phyloP scores from a whole-genome alignment of 257 asterid species.

The Jasminum sambac region DNA sequence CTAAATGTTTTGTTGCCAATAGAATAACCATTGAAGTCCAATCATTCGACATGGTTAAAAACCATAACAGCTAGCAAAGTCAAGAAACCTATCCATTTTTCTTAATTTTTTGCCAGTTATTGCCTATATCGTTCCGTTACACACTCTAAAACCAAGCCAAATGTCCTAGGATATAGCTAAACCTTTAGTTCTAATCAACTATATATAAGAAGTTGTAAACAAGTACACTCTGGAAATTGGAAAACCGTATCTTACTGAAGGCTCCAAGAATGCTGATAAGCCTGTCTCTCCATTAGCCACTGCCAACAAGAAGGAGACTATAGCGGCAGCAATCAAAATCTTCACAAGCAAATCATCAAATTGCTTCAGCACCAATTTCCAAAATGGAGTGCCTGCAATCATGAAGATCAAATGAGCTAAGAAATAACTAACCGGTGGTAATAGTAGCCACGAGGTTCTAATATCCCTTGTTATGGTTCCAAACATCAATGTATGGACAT shows the following conservation, averaged over 20 bases:
- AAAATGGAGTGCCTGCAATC: constrained; percentile 82
- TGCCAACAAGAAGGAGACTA: constrained; percentile 86
- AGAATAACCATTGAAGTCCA: neutral
- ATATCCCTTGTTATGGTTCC: neutral
- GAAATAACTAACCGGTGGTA: constrained; percentile 16
- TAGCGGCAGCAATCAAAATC: constrained; percentile 91
- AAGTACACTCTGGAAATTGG: constrained; percentile 5
- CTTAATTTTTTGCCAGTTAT: neutral
- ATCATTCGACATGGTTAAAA: neutral
- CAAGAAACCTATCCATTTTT: neutral
- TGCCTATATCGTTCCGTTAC: neutral
- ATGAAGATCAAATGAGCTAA: constrained; percentile 20
- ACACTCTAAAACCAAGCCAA: neutral
- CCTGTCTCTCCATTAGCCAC: constrained; percentile 97
- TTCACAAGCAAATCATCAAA: constrained; percentile 98
- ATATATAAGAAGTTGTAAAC: neutral
- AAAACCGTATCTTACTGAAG: constrained; percentile 65
- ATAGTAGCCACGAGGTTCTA: constrained; percentile 7
- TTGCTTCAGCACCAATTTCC: constrained; percentile 95
- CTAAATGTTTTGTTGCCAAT: neutral
- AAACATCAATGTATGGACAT: neutral
- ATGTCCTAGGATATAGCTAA: no score
- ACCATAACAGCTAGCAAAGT: neutral
- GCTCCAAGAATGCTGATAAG: constrained; percentile 91
- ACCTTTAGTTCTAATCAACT: neutral